These are phyloP conservation scores for Ramichloridium luteum DNA, from an alignment of 2,329 filamentous ascomycete species.

Conservation along the genomic window DNA sequence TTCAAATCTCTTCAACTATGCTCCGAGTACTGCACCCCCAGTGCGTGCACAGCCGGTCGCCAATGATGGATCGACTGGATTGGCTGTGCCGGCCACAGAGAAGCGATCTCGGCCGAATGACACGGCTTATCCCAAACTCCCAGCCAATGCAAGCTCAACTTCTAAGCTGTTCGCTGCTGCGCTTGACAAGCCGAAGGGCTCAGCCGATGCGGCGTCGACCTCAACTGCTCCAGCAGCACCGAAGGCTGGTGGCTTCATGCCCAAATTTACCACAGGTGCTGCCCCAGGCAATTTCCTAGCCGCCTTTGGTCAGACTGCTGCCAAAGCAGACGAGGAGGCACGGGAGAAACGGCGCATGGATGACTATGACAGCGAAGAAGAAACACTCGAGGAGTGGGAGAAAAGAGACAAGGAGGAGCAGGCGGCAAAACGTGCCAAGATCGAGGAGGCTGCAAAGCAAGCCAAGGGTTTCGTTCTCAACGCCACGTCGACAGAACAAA, in stretches of 20 bases:
- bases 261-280: slow-evolving; percentile 10
- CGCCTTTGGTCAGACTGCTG: slow-evolving; percentile 30
- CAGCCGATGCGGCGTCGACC: slow-evolving; percentile 4
- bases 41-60: slow-evolving; percentile 18
- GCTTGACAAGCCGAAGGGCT: slow-evolving; percentile 15
- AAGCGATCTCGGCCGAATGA: slow-evolving; percentile 21
- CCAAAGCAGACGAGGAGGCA: slow-evolving; percentile 31
- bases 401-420: slow-evolving; percentile 34
- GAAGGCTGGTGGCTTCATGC: slow-evolving; percentile 6
- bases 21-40: slow-evolving; percentile 19
- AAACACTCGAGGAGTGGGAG: slow-evolving; percentile 39
- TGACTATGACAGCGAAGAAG: slow-evolving; percentile 41
- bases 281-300: slow-evolving; percentile 28
- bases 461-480: slow-evolving; percentile 15
- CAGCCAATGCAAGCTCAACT: slow-evolving; percentile 20
- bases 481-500: slow-evolving; percentile 4
- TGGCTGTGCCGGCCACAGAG: slow-evolving; percentile 16
- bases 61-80: slow-evolving; percentile 11
- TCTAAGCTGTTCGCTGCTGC: slow-evolving; percentile 21
- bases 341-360: slow-evolving; percentile 38
- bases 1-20: slow-evolving; percentile 9
- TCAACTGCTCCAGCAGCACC: slow-evolving; percentile 5
- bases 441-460: slow-evolving; percentile 28
- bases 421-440: slow-evolving; percentile 32
- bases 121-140: slow-evolving; percentile 20